Evolutionary conservation across 1,139 yeast genomes (phyloP).

Genomic region (Saccharomyces hybrid): DNA sequence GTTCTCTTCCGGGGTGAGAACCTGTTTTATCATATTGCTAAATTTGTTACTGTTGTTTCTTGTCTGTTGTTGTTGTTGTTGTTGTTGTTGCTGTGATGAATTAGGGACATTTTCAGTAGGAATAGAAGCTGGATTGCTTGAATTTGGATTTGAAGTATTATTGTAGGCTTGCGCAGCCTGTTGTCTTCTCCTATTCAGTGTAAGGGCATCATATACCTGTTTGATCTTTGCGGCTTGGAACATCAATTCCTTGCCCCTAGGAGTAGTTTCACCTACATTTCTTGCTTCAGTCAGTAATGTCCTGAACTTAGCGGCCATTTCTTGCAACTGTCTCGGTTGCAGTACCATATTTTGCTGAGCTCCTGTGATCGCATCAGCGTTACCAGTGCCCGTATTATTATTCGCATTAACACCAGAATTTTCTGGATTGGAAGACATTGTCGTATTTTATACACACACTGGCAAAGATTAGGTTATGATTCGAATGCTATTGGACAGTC

Average conservation of each 20-base stretch:
- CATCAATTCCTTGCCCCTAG: conserved; percentile 61
- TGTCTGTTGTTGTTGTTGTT: conserved; percentile 6
- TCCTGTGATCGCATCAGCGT: conserved; percentile 4
- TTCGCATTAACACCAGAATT: not conserved
- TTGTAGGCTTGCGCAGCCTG: conserved; percentile 28
- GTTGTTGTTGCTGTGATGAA: conserved; percentile 8
- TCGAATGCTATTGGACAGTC: not conserved
- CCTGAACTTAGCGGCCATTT: conserved; percentile 52
- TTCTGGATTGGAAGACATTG: not conserved
- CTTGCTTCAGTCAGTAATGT: conserved; percentile 59
- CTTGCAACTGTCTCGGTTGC: conserved; percentile 53
- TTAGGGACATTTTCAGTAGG: not conserved
- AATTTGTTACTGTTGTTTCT: conserved; percentile 10
- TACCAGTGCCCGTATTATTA: conserved; percentile 1
- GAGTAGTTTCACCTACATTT: conserved; percentile 47
- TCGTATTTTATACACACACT: not conserved
- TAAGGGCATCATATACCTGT: conserved; percentile 23
- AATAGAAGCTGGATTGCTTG: conserved; percentile 7
- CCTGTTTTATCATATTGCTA: conserved; percentile 23
- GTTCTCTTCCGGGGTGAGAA: conserved; percentile 28
- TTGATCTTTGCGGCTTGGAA: conserved; percentile 58
- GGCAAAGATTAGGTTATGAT: not conserved
- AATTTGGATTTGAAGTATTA: conserved; percentile 6
- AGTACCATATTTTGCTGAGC: conserved; percentile 9
- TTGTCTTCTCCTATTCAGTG: conserved; percentile 25